Conservation (phyloP, 2,329 filamentous ascomycete genomes). For the Mycocentrospora acerina region DNA sequence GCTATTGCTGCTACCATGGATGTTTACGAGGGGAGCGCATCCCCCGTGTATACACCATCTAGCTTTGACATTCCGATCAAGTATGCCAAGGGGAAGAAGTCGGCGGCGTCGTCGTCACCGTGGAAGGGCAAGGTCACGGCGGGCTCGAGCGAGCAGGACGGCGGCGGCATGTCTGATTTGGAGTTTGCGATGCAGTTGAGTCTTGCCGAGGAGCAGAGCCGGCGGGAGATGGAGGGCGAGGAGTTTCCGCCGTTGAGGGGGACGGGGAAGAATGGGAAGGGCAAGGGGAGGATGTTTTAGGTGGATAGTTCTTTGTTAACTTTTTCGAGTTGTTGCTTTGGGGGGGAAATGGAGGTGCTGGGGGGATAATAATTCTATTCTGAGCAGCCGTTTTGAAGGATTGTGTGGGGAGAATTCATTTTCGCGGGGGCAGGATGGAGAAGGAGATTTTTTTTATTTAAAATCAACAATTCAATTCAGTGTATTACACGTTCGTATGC, state of each 20-base stretch:
- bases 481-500: too few species aligned
- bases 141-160: slow-evolving; percentile 38
- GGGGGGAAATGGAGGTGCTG: too few species aligned
- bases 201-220: slow-evolving; percentile 59
- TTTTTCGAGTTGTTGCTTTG: too few species aligned
- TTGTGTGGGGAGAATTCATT: too few species aligned
- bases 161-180: slow-evolving; percentile 56
- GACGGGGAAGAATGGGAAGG: slow-evolving; percentile 29
- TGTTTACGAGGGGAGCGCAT: slow-evolving; percentile 8
- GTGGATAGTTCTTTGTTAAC: too few species aligned
- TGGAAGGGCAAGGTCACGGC: slow-evolving; percentile 31
- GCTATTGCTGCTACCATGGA: slow-evolving; percentile 7
- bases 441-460: too few species aligned
- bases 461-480: too few species aligned
- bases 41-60: slow-evolving; percentile 12
- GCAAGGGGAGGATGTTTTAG: slow-evolving; percentile 22
- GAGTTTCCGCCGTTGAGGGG: slow-evolving; percentile 34
- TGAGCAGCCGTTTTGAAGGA: too few species aligned
- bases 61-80: slow-evolving; percentile 50
- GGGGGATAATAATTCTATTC: too few species aligned
- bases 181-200: slow-evolving; percentile 65
- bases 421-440: too few species aligned
- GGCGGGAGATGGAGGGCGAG: slow-evolving; percentile 33
- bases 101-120: slow-evolving; percentile 18
- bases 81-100: slow-evolving; percentile 44